Conservation (phyloP, 306 rosid species). For the Citrullus mucosospermus region DNA sequence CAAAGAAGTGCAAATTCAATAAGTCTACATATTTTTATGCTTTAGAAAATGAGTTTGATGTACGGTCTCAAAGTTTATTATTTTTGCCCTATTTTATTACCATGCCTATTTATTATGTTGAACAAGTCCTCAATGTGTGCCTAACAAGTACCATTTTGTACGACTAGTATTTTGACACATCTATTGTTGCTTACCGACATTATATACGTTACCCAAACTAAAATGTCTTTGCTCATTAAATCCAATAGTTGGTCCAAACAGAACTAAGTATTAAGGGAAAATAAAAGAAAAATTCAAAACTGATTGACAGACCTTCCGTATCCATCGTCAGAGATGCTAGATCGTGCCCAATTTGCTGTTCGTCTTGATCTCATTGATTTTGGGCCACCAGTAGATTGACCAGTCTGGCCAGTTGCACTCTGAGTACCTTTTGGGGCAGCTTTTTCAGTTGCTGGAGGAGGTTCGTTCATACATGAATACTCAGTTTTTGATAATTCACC, state of each 20-base stretch:
- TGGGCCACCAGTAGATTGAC: conserved; percentile 41
- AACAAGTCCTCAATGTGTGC: not conserved
- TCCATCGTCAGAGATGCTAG: conserved; percentile 67
- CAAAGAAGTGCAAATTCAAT: no score
- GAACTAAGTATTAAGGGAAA: not conserved
- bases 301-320: conserved; percentile 46
- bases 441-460: conserved; percentile 12
- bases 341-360: conserved; percentile 77
- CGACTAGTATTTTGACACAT: not conserved
- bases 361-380: conserved; percentile 71
- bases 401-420: conserved; percentile 14
- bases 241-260: not conserved
- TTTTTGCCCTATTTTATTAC: not conserved
- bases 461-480: conserved; percentile 59
- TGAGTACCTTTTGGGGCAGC: conserved; percentile 17
- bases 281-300: not conserved
- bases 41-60: not conserved
- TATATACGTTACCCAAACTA: not conserved
- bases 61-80: not conserved
- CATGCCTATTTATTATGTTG: not conserved
- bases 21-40: no score
- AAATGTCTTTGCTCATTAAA: not conserved
- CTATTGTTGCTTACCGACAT: not conserved
- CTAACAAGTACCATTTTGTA: not conserved
- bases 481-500: conserved; percentile 51